Conservation (phyloP, 225 moss, liverwort and hornwort genomes). For the Marchantia polymorpha region DNA sequence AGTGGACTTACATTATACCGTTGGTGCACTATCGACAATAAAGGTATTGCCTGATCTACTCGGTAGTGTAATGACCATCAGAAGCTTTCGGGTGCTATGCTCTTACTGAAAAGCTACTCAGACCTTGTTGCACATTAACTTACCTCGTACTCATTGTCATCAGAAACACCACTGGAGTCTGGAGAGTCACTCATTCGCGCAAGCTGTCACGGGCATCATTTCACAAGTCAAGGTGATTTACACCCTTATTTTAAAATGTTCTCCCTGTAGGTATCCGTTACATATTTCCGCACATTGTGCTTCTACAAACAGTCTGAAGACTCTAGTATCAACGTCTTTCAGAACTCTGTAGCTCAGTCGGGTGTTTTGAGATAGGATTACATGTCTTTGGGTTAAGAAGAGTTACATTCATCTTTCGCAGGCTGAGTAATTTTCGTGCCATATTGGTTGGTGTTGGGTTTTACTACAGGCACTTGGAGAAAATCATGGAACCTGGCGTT, state of each 20-base stretch:
- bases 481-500: constrained; percentile 42
- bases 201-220: constrained; percentile 34
- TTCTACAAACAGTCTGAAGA: not conserved
- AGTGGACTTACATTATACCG: constrained; percentile 42
- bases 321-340: not conserved
- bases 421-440: not conserved
- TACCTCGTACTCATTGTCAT: not conserved
- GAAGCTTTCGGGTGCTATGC: not conserved
- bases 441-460: not conserved
- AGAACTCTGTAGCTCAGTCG: not conserved
- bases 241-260: not conserved
- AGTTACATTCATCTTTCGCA: not conserved
- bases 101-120: not conserved
- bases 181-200: constrained; percentile 34
- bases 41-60: constrained; percentile 25
- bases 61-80: too few species aligned
- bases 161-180: constrained; percentile 48
- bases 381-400: not conserved
- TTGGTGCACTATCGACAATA: constrained; percentile 42
- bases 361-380: not conserved
- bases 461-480: constrained; percentile 30
- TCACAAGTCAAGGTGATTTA: constrained; percentile 27
- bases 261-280: not conserved
- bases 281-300: not conserved
- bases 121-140: not conserved